Evolutionary conservation across 2,329 filamentous ascomycete genomes (phyloP), one percentile per base, ranked within the genome.

Genomic region (Hypoxylon sp.): DNA sequence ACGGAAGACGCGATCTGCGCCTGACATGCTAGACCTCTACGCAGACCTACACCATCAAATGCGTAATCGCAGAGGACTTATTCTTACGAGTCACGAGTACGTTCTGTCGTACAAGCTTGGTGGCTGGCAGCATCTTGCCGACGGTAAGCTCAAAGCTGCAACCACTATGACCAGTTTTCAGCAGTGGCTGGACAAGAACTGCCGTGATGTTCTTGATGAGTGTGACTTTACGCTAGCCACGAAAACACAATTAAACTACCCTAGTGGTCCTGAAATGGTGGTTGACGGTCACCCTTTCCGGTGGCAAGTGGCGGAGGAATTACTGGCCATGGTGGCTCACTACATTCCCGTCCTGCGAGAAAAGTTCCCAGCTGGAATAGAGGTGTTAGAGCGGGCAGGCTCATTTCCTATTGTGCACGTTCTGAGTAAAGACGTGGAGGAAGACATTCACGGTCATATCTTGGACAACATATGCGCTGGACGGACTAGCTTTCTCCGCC

Each of bases 201-300:
- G 75, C 2, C 75, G 85, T 0, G 86, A 90, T 60, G 73, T 89
- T 0, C 67, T 89, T 0, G 86, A 89, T 54, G 86, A 89, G 60
- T 86, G 77, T 2, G 82, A 85, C 52, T 73, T 78, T 27, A 83
- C 78, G 0, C 65, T 86, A 0, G 76, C 76, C 0, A 73, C 78
- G 0, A 77, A 76, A 23, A 83, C 79, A 0, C 80, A 86, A 50
- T 66, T 86, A 0, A 81, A 84, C 3, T 85, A 85, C 32, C 80
- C 81, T 0, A 77, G 75, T 4, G 82, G 82, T 0, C 45, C 70
- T 0, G 76, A 80, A 26, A 66, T 71, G 5, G 56, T 72, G 0
- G 68, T 86, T 0, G 81, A 86, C 34, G 78, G 78, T 0, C 75
- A 81, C 38, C 79, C 81, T 0, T 68, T 76, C 4, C 73, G 81